Evolutionary conservation across 306 rosid species (phyloP).

Genomic region (Myrica gale): DNA sequence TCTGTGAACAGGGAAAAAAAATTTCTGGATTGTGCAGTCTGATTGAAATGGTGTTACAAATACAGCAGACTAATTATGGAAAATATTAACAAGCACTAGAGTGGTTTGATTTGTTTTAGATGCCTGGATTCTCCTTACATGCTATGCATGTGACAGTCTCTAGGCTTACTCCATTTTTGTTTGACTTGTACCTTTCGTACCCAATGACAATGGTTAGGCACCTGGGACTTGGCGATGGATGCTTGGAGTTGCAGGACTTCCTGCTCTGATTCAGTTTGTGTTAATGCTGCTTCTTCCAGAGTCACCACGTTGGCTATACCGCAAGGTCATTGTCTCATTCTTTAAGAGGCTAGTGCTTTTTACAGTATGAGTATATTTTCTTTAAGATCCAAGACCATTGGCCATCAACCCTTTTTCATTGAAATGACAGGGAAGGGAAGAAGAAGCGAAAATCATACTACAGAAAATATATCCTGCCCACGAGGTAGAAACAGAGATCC

Average conservation of each 20-base stretch:
- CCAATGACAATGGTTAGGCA: conserved; percentile 32
- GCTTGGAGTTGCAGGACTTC: conserved; percentile 65
- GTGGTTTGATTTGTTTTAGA: not conserved
- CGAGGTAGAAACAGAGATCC: conserved; percentile 43
- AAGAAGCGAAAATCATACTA: conserved; percentile 46
- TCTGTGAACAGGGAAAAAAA: not conserved
- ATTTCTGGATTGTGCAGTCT: not conserved
- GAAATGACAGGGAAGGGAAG: conserved; percentile 41
- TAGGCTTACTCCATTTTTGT: not conserved
- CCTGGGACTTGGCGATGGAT: conserved; percentile 73
- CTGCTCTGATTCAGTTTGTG: conserved; percentile 44
- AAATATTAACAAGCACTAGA: not conserved
- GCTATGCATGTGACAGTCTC: not conserved
- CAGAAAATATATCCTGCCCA: conserved; percentile 40
- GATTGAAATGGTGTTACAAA: not conserved
- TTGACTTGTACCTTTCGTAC: not conserved
- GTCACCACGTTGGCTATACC: conserved; percentile 67
- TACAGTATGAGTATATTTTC: not conserved
- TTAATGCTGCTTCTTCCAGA: conserved; percentile 57
- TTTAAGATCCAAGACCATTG: not conserved
- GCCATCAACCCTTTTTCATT: not conserved
- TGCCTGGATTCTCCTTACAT: not conserved
- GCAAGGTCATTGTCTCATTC: conserved; percentile 41
- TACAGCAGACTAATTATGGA: not conserved
- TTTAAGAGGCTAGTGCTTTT: not conserved